These are phyloP conservation scores for Pseudogymnoascus sp. DNA, from an alignment of 2,329 filamentous ascomycete species.

Conservation along the genomic window DNA sequence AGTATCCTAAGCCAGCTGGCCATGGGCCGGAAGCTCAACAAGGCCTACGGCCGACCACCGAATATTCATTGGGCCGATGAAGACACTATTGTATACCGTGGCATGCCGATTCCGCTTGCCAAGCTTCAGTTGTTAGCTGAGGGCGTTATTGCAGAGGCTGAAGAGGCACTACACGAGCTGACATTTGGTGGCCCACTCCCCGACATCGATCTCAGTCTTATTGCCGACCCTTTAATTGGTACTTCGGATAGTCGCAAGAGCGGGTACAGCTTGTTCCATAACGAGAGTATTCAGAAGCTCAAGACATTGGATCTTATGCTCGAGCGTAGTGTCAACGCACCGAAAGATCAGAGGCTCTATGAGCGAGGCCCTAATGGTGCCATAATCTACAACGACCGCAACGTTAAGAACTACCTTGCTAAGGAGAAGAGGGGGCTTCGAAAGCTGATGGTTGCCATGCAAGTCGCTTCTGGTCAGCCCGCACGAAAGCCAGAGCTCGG, in stretches of 20 bases:
- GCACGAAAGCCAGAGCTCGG: too few species aligned
- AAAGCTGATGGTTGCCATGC: too few species aligned
- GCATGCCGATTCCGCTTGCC: constrained; percentile 15
- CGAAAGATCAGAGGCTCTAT: too few species aligned
- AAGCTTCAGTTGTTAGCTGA: neutral
- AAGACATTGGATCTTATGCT: neutral
- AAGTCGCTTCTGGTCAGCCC: too few species aligned
- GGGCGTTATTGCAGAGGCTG: neutral
- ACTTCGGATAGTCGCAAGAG: neutral
- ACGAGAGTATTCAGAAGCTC: neutral
- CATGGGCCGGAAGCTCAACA: neutral
- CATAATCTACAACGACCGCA: too few species aligned
- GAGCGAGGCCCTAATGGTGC: too few species aligned
- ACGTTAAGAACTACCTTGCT: too few species aligned
- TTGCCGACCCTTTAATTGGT: neutral
- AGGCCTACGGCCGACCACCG: neutral
- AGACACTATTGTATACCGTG: constrained; percentile 45
- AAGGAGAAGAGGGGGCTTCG: too few species aligned
- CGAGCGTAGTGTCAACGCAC: neutral
- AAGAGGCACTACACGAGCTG: neutral
- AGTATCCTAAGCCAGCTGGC: neutral
- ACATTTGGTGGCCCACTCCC: neutral
- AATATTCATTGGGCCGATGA: constrained; percentile 17
- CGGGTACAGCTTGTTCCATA: neutral
- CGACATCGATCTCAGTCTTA: neutral